Evolutionary conservation across 2,329 filamentous ascomycete species (phyloP), one percentile per base, ranked within the genome.

Genomic region (Curvularia verruculosa): DNA sequence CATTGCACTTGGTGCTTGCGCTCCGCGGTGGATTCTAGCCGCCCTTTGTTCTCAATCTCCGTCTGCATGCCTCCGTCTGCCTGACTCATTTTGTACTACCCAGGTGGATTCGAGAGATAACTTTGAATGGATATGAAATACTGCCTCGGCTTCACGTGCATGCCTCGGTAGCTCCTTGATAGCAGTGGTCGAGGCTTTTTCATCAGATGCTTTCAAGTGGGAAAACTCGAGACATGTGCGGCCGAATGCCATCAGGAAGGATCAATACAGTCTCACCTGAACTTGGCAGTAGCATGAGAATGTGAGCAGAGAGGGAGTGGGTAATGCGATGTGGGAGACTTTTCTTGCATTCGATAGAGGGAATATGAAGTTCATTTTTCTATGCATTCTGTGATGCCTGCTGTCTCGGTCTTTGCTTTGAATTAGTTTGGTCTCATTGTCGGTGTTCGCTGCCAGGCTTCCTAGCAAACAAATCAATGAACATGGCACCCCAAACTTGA

Each of bases 1-100:
- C 94, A 34, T 84, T 99, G 68, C 95, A 99, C 84, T 83, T 99
- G 74, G 95, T 99, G 49, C 88, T 99, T 66, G 96, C 95, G 41
- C 87, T 99, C 59, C 87, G 95, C 75, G 95, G 95, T 54, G 94
- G 94, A 44, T 64, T 54, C 52, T 73, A 60, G 54, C 34, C 15
- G 21, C 28, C 24, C 9, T 37, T 21, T 31, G 23, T 3, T 18
- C 34, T 36, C 5, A 8, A 9, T 18, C 34, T n/a, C 34, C 15
- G 2, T 36, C 34, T n/a, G 34, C 13, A 18, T 36, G 34, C 15
- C n/a, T 19, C 19, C 8, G 18, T 21, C 39, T 45, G 26, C 43
- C 24, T 45, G 26, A 1, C 18, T 19, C n/a, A 10, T 44, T 40
- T 29, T 19, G 19, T 13, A 10, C 43, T 29, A 3, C 26, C 24